Conservation (phyloP, 1,284 basidiomycete genomes). For the Sporisorium sorghi region DNA sequence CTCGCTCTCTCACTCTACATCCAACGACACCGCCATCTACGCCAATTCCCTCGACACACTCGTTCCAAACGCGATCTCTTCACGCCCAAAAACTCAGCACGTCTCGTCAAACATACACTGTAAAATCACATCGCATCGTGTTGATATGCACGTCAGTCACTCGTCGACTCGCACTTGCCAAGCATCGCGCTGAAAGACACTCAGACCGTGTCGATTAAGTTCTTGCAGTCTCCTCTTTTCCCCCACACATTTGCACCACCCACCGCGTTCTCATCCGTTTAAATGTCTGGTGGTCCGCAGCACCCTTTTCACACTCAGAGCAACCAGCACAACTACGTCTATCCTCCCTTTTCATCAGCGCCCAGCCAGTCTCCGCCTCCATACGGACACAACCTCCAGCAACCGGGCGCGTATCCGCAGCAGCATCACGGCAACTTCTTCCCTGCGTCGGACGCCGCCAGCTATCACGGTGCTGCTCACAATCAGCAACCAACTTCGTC, state of each 20-base stretch:
- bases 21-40: not conserved
- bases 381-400: constrained; percentile 5
- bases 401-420: not conserved
- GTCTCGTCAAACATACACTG: not conserved
- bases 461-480: not conserved
- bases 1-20: not conserved
- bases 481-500: constrained; percentile 4
- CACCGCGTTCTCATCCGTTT: constrained; percentile 25
- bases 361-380: constrained; percentile 1
- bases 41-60: no score
- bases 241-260: no score
- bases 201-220: constrained; percentile 10
- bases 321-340: constrained; percentile 11
- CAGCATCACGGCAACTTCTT: constrained; percentile 9
- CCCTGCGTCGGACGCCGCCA: not conserved
- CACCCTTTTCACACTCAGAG: constrained; percentile 23
- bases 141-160: constrained; percentile 20
- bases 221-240: no score
- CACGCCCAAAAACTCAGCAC: constrained; percentile 2
- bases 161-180: constrained; percentile 1
- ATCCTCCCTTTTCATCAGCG: constrained; percentile 4
- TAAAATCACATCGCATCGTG: not conserved
- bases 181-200: constrained; percentile 6
- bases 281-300: constrained; percentile 41
- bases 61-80: no score